Base-by-base conservation (phyloP, 306 rosid species). In the Cucumis melo region DNA sequence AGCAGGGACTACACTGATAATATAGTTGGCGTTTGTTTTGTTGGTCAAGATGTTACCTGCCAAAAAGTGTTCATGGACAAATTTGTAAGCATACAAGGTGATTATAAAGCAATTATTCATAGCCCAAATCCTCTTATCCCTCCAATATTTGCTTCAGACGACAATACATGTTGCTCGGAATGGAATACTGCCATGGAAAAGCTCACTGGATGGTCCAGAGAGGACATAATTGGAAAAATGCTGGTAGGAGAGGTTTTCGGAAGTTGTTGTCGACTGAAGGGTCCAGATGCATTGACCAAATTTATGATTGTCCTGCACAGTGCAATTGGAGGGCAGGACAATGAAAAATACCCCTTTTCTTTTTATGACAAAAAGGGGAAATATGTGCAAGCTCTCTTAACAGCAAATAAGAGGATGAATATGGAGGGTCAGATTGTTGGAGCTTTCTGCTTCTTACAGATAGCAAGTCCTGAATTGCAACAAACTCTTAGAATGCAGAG, bases 111-210 rank as follows among this genome's bases (percentile, higher is more conserved):
- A 75, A 95, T 95, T 80, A 81, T 95, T 80, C 99, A 95, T 66
- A 95, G 90, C 77, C 99, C 98, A 70, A 92, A 85, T 84, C 91
- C 99, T 34, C 82, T 95, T 82, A 95, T 95, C 87, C 99, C 99
- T 48, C 99, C 99, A 76, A 92, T 95, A 82, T 95, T 95, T 85
- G 99, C 99, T 21, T 90, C 92, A 12, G 99, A 95, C 82, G 99
- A 90, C 73, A 92, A 92, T 84, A 89, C 97, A 8, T 90, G 92
- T 84, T 95, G 99, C 87, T 92, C 89, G 53, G 99, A 95, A 86
- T 95, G 99, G 99, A 95, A 95, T 83, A 81, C 87, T 74, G 99
- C 99, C 80, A 92, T 92, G 92, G 99, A 88, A 83, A 92, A 92
- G 41, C 98, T 95, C 81, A 90, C 97, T 15, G 98, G 98, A 76